phyloP scores from a whole-genome alignment of 768 basidiomycete genomes.

The Leccinum broughii region DNA sequence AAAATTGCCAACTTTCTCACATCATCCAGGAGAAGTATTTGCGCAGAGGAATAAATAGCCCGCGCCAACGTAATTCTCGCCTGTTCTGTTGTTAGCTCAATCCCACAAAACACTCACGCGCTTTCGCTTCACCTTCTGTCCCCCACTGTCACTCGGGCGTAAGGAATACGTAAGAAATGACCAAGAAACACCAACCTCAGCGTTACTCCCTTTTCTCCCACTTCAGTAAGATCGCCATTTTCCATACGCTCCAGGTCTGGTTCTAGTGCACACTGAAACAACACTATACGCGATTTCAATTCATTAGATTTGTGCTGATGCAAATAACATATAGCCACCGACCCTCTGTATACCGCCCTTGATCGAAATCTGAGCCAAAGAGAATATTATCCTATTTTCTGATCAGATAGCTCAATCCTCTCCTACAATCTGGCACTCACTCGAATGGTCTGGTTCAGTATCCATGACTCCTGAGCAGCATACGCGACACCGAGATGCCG shows the following conservation, averaged over 20 bases:
- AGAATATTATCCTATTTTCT: constrained; percentile 11
- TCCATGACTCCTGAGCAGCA: constrained; percentile 84
- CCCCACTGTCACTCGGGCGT: constrained; percentile 1
- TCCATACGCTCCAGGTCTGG: constrained; percentile 47
- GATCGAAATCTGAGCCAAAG: constrained; percentile 9
- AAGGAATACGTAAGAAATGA: not conserved
- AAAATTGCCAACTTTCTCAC: constrained; percentile 30
- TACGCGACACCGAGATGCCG: constrained; percentile 69
- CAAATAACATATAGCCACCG: not conserved
- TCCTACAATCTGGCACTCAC: constrained; percentile 26
- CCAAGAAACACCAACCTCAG: constrained; percentile 33
- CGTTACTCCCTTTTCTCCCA: constrained; percentile 69
- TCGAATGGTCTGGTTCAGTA: constrained; percentile 73
- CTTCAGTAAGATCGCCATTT: constrained; percentile 67
- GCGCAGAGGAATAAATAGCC: constrained; percentile 56
- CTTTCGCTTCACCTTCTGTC: constrained; percentile 11
- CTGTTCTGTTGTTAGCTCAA: constrained; percentile 13
- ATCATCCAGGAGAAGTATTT: constrained; percentile 71
- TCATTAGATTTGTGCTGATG: not conserved
- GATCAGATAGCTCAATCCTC: not conserved
- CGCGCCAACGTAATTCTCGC: constrained; percentile 57
- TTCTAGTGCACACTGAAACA: constrained; percentile 41
- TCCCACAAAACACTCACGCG: too few species aligned
- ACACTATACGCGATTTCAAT: constrained; percentile 21
- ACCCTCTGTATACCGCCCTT: constrained; percentile 8